A percentile compares a stretch with the other conserved stretches of the same genome.
phyloP scores from a whole-genome alignment of 257 asterid species.

The Cruciata laevipes region DNA sequence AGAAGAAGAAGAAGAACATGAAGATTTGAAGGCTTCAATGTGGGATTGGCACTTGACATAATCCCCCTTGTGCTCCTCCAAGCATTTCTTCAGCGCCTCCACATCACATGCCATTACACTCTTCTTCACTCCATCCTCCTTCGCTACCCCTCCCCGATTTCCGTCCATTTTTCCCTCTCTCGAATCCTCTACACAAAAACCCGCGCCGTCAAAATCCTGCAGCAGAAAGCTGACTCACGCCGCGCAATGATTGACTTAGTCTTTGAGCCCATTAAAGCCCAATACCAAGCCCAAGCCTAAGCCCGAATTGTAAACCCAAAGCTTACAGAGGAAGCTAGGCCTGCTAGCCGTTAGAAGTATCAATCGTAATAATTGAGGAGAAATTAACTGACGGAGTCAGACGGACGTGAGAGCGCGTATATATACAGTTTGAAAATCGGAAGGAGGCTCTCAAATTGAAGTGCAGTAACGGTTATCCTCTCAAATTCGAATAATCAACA shows the following conservation, averaged over 20 bases:
- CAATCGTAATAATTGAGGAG: background rate
- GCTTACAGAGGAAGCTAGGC: background rate
- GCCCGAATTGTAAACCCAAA: background rate
- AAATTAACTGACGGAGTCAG: background rate
- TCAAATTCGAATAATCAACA: too few relatives aligned
- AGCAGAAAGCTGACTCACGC: background rate
- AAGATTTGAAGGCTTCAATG: slow-evolving; percentile 4
- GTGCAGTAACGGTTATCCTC: background rate
- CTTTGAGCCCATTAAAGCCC: background rate
- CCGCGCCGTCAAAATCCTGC: background rate
- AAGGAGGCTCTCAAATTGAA: background rate
- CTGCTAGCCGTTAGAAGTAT: background rate
- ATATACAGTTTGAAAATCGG: slow-evolving; percentile 1
- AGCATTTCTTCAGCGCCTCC: slow-evolving; percentile 10
- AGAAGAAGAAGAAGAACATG: background rate
- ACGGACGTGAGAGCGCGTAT: background rate
- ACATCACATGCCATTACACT: slow-evolving; percentile 6
- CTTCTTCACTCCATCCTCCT: slow-evolving; percentile 9
- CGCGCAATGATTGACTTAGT: background rate
- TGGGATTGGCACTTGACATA: slow-evolving; percentile 8
- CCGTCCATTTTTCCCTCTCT: background rate
- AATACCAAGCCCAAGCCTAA: background rate
- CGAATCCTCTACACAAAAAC: background rate
- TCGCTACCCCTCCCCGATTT: background rate
- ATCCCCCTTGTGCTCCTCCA: slow-evolving; percentile 12